Evolutionary conservation across 345 rosid species (phyloP).

Genomic region (Geranium brycei): DNA sequence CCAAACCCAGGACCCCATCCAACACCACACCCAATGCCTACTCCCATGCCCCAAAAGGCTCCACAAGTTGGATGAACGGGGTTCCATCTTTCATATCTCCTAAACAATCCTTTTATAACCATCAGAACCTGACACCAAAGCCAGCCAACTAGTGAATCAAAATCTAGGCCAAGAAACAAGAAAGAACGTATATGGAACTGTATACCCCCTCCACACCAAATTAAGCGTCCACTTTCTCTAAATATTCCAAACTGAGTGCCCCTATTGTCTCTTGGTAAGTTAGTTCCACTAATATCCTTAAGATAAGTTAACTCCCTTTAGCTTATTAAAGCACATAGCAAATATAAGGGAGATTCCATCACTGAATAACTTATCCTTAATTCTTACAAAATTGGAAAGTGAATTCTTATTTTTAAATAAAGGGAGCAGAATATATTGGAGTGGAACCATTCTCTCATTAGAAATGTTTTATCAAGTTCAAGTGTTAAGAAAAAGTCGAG

Average conservation of each 20-base stretch:
- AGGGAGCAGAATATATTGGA: too few relatives aligned
- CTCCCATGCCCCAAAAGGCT: constrained; percentile 93
- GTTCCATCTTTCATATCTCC: constrained; percentile 79
- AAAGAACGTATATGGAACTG: background rate
- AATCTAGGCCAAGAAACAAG: background rate
- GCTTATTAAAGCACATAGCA: too few relatives aligned
- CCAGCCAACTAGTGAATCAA: background rate
- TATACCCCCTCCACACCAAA: background rate
- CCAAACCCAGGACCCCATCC: constrained; percentile 99
- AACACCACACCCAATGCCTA: constrained; percentile 82
- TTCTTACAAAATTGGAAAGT: too few relatives aligned
- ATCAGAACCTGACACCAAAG: constrained; percentile 28
- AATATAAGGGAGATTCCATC: too few relatives aligned
- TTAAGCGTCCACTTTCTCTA: too few relatives aligned
- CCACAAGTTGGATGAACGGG: constrained; percentile 87
- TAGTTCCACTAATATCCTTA: too few relatives aligned
- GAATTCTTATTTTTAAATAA: too few relatives aligned
- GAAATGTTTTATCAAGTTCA: background rate
- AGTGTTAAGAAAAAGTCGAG: background rate
- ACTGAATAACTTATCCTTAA: too few relatives aligned
- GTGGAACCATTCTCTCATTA: background rate
- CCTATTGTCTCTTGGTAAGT: too few relatives aligned
- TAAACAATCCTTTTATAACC: constrained; percentile 68
- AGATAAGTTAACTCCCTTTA: too few relatives aligned
- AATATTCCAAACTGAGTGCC: too few relatives aligned